Conservation (phyloP, 495 filamentous ascomycete species). For the Neurospora tetrasperma region DNA sequence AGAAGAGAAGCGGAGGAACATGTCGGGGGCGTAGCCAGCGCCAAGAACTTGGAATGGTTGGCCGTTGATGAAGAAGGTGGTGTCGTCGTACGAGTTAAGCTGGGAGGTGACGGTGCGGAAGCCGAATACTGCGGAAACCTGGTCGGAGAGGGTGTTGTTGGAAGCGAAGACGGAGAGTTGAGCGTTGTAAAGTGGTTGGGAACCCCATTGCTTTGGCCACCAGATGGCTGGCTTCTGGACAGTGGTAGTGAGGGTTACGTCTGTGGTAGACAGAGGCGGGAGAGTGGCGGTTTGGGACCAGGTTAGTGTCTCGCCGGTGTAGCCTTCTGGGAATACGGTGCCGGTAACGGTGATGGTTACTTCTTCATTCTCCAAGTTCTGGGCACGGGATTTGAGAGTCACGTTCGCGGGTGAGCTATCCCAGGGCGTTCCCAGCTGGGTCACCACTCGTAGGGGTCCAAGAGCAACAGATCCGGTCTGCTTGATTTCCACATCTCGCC, state of each 20-base stretch:
- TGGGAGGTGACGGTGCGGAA: constrained; percentile 44
- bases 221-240: constrained; percentile 32
- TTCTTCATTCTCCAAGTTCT: constrained; percentile 36
- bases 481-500: constrained; percentile 50
- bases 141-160: constrained; percentile 35
- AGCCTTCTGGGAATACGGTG: constrained; percentile 20
- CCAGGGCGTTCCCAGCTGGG: constrained; percentile 26
- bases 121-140: constrained; percentile 33
- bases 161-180: constrained; percentile 28
- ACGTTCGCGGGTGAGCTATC: constrained; percentile 28
- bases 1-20: constrained; percentile 49
- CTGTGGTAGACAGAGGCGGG: constrained; percentile 22
- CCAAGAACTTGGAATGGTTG: constrained; percentile 50
- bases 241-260: constrained; percentile 28
- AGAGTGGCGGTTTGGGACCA: constrained; percentile 30
- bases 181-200: constrained; percentile 33
- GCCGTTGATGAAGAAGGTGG: constrained; percentile 44
- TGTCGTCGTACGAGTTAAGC: constrained; percentile 45
- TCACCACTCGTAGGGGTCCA: constrained; percentile 39
- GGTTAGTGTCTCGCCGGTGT: constrained; percentile 9
- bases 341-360: constrained; percentile 31
- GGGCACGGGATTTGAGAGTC: constrained; percentile 35
- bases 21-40: constrained; percentile 49
- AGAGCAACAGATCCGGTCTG: constrained; percentile 46
- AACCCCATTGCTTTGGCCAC: constrained; percentile 43